Base-by-base conservation (phyloP, 768 basidiomycete genomes). In the Paxillus rubicundulus region DNA sequence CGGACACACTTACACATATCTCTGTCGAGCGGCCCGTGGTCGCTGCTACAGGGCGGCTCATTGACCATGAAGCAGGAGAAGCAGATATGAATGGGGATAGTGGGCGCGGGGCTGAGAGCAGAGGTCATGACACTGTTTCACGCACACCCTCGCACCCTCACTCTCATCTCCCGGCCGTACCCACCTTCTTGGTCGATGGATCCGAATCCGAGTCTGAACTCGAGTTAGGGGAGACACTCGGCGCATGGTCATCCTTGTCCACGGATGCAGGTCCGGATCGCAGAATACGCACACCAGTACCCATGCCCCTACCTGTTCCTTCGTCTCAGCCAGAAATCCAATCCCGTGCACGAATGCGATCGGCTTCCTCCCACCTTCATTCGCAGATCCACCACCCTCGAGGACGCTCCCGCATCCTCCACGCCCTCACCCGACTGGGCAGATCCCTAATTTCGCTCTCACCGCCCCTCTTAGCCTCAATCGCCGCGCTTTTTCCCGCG, bases 381-480 rank as follows among this genome's bases (percentile, higher is more conserved):
- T 47, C 61, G 7, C 53, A 47, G n/a, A 16, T 20, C 24, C 46
- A 34, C 10, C 30, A 10, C 30, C 30, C 9, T 9, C 30, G 30
- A 8, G 30, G 30, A 5, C 7, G 9, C 10, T 30, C 30, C 5
- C 30, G 36, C 30, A 3, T 1, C 32, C 1, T 18, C 30, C 3
- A 8, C 50, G 9, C 37, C 54, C n/a, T 2, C 47, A n/a, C 32
- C 17, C 17, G 51, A 9, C 18, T 50, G 33, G 32, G n/a, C 1
- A 32, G 33, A 14, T 13, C 20, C 1, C 4, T 62, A 13, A 47
- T 78, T 18, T 92, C 93, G 70, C 91, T 97, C 87, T 95, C 94
- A 0, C 87, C 86, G 0, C 93, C 94, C 0, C 80, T 95, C 37
- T 87, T 89, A 78, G 88, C 90, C 0, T 86, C 92, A 2, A 62